Base-by-base conservation (phyloP, 2,329 filamentous ascomycete species). In the Fusarium albidum region DNA sequence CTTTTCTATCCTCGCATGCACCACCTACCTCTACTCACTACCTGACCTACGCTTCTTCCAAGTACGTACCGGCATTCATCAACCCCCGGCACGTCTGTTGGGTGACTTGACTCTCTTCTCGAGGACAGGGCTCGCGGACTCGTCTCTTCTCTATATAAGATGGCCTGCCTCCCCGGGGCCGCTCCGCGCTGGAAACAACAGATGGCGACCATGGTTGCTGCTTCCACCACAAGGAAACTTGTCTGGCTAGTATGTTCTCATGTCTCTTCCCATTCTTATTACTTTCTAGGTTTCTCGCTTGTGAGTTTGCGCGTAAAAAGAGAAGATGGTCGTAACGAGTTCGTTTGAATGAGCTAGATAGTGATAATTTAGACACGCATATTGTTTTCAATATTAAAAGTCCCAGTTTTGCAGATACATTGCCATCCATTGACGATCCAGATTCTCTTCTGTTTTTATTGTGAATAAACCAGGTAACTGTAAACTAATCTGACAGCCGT, bases 21-120 rank as follows among this genome's bases (percentile, higher is more conserved):
- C 47, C 40, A 5, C 4, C 21, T 21, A 21, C 21, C 21, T 21
- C 21, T 7, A 7, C 21, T 21, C n/a, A n/a, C n/a, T n/a, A n/a
- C n/a, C n/a, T n/a, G n/a, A n/a, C n/a, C n/a, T 56, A 37, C 56
- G 38, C 49, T 46, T 52, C 57, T 59, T 56, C 49, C 56, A 53
- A 67, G 61, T 68, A 67, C 53, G 66, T 68, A 67, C 60, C 49
- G 62, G 64, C 63, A 68, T 59, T 53, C n/a, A 56, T 59, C 61
- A 59, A 56, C 54, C 50, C 57, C 58, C 56, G 42, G 40, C 58
- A 58, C 50, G 50, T 52, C 56, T 57, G 52, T 59, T 64, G 63
- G 63, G 58, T 53, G 57, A 68, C 63, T 66, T 68, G 66, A 68
- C 64, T 60, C 52, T 62, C 57, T 63, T 60, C 52, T 62, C 57